Evolutionary conservation across 768 basidiomycete genomes (phyloP), one percentile per base, ranked within the genome.

Genomic region (Amanita subjunquillea): DNA sequence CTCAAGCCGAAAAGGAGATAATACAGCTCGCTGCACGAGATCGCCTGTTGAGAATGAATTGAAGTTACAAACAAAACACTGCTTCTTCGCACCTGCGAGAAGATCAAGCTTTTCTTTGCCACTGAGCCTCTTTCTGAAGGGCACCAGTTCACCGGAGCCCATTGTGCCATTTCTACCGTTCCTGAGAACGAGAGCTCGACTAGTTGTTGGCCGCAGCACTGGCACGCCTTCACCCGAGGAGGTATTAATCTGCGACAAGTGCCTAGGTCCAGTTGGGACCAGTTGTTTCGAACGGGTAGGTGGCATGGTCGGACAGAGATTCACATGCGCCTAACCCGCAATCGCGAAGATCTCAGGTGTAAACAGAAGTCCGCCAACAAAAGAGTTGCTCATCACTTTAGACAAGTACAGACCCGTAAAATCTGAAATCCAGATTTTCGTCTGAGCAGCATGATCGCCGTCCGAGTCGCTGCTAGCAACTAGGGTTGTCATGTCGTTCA

Each of bases 71-170:
- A 10, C 6, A 32, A 51, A 50, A 51, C 54, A 52, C 43, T 32
- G 37, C 36, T 23, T 57, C 50, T 9, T 48, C 69, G 54, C 61
- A 86, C 89, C 87, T 58, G 85, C 85, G 29, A 90, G 68, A 23
- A 90, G 73, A 63, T 88, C 86, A 29, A 91, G 72, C 60, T 90
- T 90, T 65, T 90, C 88, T 60, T 85, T 75, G 1, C 89, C 89
- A 46, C 75, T 81, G 56, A 87, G 76, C 61, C 75, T 85, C 23
- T 69, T 75, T 50, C 72, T 69, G 43, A 77, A 65, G 10, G 51
- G 4, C 44, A 82, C 63, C 42, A 88, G 17, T 65, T 88, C 86
- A 15, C 86, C 86, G 4, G 80, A 79, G 39, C 87, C 87, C 50
- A 74, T 74, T 27, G 84, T 73, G 10, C 85, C 87, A 66, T 83